Evolutionary conservation across 257 asterid species (phyloP).

Genomic region (Solanum acaule): DNA sequence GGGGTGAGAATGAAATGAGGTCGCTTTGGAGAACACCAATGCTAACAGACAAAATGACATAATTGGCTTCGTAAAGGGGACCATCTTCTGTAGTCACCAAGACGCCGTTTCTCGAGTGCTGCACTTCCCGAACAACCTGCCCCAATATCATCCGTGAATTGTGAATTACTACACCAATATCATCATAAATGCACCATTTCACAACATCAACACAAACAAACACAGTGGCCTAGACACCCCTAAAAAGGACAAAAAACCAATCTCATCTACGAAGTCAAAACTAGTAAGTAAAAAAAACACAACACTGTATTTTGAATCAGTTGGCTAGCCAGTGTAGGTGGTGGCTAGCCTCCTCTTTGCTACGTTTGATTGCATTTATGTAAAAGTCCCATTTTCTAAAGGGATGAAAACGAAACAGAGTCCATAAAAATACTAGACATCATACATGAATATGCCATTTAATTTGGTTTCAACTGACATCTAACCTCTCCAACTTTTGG

Average conservation of each 20-base stretch:
- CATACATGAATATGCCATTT: no score
- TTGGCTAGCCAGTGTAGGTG: neutral
- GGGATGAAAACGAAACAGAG: neutral
- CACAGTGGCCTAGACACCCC: neutral
- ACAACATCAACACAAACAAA: neutral
- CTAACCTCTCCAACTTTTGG: no score
- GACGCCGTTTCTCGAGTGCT: conserved; percentile 83
- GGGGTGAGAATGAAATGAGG: conserved; percentile 67
- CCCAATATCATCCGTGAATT: conserved; percentile 16
- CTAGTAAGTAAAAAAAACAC: neutral
- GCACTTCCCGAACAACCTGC: conserved; percentile 86
- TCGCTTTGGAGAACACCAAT: conserved; percentile 89
- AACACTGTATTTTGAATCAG: neutral
- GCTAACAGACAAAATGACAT: conserved; percentile 74
- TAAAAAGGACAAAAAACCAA: neutral
- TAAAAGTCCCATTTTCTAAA: neutral
- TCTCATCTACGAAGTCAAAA: conserved; percentile 15
- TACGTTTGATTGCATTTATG: neutral
- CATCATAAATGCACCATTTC: conserved; percentile 10
- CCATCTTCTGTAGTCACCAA: conserved; percentile 77
- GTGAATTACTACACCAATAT: conserved; percentile 4
- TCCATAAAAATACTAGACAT: neutral
- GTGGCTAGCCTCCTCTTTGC: neutral
- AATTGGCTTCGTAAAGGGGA: conserved; percentile 72
- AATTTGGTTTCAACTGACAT: no score